Base-by-base conservation (phyloP, 2,329 filamentous ascomycete species). In the Curvularia sp. region DNA sequence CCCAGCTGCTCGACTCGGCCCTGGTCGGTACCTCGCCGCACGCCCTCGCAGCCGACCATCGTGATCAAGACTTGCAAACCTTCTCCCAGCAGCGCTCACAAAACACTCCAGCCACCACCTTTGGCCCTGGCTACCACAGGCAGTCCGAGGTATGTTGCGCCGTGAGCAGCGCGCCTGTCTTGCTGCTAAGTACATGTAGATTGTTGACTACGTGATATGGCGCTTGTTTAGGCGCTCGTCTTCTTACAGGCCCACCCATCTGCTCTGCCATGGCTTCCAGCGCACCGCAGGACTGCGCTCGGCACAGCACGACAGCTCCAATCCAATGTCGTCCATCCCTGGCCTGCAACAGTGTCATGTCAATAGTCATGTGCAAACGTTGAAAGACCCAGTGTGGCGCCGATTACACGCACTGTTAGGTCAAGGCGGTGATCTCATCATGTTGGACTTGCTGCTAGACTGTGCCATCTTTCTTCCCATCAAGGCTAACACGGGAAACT, bases 221-320 rank as follows among this genome's bases (percentile, higher is more conserved):
- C 82, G 86, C 9, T 80, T 97, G 1, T 97, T 96, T 75, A 86
- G 85, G 12, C 83, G 85, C 65, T 79, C 82, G 31, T 69, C 75
- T 28, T 78, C 77, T 58, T 75, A 81, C 49, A 85, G 84, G 69
- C 88, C 89, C 1, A 84, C 86, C 50, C 91, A 97, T 77, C 70
- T 97, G 5, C 84, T 99, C 4, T 93, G 92, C 66, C 89, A 96
- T 80, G 94, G 94, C 24, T 96, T 89, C 68, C 86, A 89, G 67
- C 86, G 83, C 65, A 75, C 77, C 2, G 72, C 75, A 42, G 67
- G 64, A 47, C 24, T 60, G 52, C 64, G 67, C 33, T 70, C 67
- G 22, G 61, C 64, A 38, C 67, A 72, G 38, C 70, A 67, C 8
- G 65, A 66, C 9, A 72, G 75, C 4, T 66, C 73, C 46, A 71